Evolutionary conservation across 192 early-diverging fungal species (phyloP).

Genomic region (Coemansia sp.): DNA sequence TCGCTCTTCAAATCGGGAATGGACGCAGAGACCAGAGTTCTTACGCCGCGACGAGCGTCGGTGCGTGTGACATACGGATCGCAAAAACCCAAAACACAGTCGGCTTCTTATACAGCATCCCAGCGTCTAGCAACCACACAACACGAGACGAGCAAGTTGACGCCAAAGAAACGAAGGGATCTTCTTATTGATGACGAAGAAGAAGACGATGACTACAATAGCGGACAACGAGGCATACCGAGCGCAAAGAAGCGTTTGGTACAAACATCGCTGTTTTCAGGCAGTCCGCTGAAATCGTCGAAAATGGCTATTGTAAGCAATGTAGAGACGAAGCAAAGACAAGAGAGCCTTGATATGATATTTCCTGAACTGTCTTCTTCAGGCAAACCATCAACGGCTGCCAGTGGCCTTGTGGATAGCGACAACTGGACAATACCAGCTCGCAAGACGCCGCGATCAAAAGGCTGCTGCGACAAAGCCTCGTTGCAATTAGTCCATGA

Average conservation of each 20-base stretch:
- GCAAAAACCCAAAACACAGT: background rate
- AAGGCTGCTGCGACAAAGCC: background rate
- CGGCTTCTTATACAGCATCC: background rate
- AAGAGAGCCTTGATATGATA: background rate
- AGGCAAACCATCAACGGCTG: background rate
- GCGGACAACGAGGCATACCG: background rate
- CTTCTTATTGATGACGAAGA: background rate
- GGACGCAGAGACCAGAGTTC: background rate
- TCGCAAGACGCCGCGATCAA: background rate
- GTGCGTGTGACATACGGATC: slow-evolving; percentile 21
- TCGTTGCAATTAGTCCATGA: background rate
- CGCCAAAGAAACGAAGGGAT: background rate
- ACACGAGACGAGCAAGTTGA: background rate
- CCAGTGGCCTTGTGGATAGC: background rate
- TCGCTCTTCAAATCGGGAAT: background rate
- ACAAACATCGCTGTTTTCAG: slow-evolving; percentile 24
- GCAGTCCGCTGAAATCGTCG: background rate
- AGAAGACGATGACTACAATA: background rate
- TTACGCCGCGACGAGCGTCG: background rate
- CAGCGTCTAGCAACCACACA: background rate
- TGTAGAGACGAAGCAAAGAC: background rate
- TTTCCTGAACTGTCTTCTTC: background rate
- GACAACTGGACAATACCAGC: background rate
- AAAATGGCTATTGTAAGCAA: background rate
- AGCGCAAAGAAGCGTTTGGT: slow-evolving; percentile 27